Percentiles rank a stretch among this genome's conserved stretches.
Conservation (phyloP, 129 eudicot genomes). For the Tagetes erecta region DNA sequence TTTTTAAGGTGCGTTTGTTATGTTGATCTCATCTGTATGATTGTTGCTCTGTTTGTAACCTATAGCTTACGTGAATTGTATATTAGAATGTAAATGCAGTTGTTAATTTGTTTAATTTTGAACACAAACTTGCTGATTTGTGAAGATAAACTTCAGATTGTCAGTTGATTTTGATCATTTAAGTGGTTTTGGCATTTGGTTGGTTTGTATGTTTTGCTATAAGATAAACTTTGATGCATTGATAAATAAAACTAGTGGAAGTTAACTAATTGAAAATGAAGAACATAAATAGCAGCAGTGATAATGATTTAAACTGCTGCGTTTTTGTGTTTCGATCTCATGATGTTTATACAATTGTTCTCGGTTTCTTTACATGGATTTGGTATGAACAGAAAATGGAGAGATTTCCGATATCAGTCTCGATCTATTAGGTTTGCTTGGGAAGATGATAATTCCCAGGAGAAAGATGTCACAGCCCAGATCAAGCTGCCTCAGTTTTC, state of each 20-base stretch:
- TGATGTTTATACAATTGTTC: neutral
- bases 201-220: neutral
- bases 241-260: neutral
- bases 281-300: neutral
- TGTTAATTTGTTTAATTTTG: neutral
- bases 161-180: neutral
- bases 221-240: neutral
- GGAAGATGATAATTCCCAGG: constrained; percentile 29
- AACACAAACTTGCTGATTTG: no score
- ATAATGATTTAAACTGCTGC: neutral
- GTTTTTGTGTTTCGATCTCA: neutral
- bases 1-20: constrained; percentile 52
- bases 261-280: constrained; percentile 2
- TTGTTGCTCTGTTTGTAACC: neutral
- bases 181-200: neutral
- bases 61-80: neutral
- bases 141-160: no score
- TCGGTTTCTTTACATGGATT: neutral
- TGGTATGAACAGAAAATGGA: constrained; percentile 62
- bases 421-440: constrained; percentile 57
- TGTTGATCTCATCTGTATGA: neutral
- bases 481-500: constrained; percentile 68
- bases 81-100: neutral
- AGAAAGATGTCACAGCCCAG: constrained; percentile 38
- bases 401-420: constrained; percentile 57